A percentile compares a stretch with the other conserved stretches of the same genome.
These are phyloP conservation scores for Aspergillus carbonarius DNA, from an alignment of 2,329 filamentous ascomycete genomes.

Conservation along the genomic window DNA sequence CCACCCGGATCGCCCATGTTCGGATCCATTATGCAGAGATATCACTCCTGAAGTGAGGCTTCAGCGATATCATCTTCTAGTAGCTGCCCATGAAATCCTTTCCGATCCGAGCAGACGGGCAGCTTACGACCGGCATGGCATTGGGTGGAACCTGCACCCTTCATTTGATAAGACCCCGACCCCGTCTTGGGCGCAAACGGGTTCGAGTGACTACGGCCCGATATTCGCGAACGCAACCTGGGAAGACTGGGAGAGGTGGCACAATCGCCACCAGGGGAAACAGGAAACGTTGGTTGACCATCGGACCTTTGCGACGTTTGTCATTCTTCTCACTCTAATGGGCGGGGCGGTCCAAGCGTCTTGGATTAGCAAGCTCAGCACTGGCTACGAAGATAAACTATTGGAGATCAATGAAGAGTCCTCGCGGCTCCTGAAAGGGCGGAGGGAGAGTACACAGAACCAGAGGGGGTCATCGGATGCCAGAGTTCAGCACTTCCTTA, in stretches of 20 bases:
- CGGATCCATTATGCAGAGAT: constrained; percentile 43
- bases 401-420: constrained; percentile 66
- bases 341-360: constrained; percentile 72
- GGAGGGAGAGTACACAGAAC: constrained; percentile 52
- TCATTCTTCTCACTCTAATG: constrained; percentile 67
- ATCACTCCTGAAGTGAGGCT: constrained; percentile 64
- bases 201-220: constrained; percentile 34
- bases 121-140: constrained; percentile 77
- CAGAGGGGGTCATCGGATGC: constrained; percentile 54
- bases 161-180: constrained; percentile 27
- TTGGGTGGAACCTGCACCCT: constrained; percentile 68
- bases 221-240: constrained; percentile 81
- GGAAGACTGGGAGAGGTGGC: constrained; percentile 94
- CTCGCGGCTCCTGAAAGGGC: constrained; percentile 55
- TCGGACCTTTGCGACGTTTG: constrained; percentile 70
- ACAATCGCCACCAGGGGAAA: constrained; percentile 52
- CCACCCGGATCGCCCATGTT: constrained; percentile 72
- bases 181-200: constrained; percentile 20
- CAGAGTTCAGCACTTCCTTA: constrained; percentile 74
- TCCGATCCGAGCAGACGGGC: constrained; percentile 75
- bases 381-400: constrained; percentile 64
- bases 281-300: constrained; percentile 67
- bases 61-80: constrained; percentile 87
- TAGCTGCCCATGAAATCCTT: constrained; percentile 84
- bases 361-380: constrained; percentile 63